Evolutionary conservation across 768 basidiomycete species (phyloP).

Genomic region (Exidia glandulosa): DNA sequence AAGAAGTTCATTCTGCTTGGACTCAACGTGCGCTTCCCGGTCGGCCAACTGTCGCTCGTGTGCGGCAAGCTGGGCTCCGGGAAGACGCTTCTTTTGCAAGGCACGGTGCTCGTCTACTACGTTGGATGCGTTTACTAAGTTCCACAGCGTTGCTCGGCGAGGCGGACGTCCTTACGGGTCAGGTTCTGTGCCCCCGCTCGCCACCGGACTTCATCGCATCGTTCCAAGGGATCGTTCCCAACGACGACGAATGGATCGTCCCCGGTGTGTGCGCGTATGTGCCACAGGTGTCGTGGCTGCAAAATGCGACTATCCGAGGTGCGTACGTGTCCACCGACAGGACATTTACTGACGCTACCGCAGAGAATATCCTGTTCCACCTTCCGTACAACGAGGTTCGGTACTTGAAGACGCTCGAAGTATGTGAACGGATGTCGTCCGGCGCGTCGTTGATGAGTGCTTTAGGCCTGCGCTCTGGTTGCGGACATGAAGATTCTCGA

Average conservation of each 20-base stretch:
- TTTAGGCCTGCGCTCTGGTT: conserved; percentile 28
- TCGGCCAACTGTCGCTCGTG: conserved; percentile 67
- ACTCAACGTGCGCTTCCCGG: conserved; percentile 65
- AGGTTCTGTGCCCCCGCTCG: conserved; percentile 73
- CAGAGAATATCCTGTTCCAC: conserved; percentile 70
- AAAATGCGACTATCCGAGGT: conserved; percentile 38
- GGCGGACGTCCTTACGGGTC: conserved; percentile 73
- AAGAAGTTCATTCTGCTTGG: conserved; percentile 71
- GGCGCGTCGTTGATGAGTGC: conserved; percentile 19
- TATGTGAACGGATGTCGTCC: conserved; percentile 22
- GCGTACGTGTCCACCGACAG: background rate
- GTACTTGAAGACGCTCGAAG: conserved; percentile 69
- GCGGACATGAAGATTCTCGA: conserved; percentile 73
- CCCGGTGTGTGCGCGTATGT: conserved; percentile 77
- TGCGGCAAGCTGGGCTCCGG: conserved; percentile 87
- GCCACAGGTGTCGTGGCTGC: conserved; percentile 33
- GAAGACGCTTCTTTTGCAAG: conserved; percentile 73
- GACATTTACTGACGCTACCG: conserved; percentile 10
- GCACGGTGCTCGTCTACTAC: conserved; percentile 23
- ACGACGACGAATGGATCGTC: conserved; percentile 63
- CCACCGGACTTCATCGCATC: conserved; percentile 67
- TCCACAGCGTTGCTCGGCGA: conserved; percentile 71
- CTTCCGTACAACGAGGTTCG: conserved; percentile 62
- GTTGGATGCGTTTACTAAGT: background rate
- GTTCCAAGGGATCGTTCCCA: conserved; percentile 29